phyloP scores from a whole-genome alignment of 2,329 filamentous ascomycete species.

The Neonectria ditissima region DNA sequence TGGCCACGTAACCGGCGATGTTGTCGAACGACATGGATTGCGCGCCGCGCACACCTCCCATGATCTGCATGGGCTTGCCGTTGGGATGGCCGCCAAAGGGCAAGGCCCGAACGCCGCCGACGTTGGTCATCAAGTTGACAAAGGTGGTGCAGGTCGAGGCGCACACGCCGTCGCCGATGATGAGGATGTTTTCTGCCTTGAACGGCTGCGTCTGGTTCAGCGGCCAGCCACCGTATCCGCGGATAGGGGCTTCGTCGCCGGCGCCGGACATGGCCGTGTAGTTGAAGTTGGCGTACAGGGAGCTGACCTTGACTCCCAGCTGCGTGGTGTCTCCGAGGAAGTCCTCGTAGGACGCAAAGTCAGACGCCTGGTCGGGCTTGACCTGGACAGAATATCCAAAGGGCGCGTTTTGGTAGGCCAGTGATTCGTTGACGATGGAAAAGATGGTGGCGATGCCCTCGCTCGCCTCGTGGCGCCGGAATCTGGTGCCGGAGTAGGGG shows the following conservation, averaged over 20 bases:
- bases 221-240: not conserved
- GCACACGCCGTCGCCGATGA: conserved; percentile 26
- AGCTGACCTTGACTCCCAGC: too few relatives aligned
- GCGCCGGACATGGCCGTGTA: not conserved
- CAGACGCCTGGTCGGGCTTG: too few relatives aligned
- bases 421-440: not conserved
- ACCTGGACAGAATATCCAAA: too few relatives aligned
- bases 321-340: too few relatives aligned
- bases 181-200: conserved; percentile 25
- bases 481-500: not conserved
- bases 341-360: too few relatives aligned
- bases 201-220: conserved; percentile 7
- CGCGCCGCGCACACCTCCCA: conserved; percentile 21
- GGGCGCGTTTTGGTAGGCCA: too few relatives aligned
- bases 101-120: conserved; percentile 21
- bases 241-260: not conserved
- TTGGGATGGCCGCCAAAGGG: conserved; percentile 25
- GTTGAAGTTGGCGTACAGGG: too few relatives aligned
- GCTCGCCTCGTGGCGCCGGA: not conserved
- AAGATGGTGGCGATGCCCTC: not conserved
- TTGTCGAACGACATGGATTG: too few relatives aligned
- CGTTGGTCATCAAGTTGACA: conserved; percentile 17
- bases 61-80: conserved; percentile 26
- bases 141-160: conserved; percentile 26
- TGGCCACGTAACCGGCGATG: too few relatives aligned